These are phyloP conservation scores for Prunella vulgaris DNA, from an alignment of 257 asterid species.

Conservation along the genomic window DNA sequence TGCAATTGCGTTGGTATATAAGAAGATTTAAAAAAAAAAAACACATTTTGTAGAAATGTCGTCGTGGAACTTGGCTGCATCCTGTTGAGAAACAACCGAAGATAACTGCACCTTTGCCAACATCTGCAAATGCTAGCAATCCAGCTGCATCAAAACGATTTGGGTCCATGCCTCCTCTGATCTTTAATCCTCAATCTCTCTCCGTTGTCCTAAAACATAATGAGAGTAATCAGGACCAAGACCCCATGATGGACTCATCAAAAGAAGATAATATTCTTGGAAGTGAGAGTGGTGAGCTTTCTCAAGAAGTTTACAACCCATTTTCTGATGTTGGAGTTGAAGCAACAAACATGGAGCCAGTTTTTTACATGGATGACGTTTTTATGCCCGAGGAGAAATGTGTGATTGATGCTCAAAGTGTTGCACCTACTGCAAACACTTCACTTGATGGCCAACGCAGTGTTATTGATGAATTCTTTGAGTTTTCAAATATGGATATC, in stretches of 20 bases:
- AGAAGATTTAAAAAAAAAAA: too few species aligned
- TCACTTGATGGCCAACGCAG: not conserved
- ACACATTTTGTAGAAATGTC: constrained; percentile 23
- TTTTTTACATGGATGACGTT: not conserved
- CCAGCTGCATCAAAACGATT: not conserved
- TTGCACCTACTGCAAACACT: not conserved
- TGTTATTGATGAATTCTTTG: not conserved
- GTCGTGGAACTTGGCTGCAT: constrained; percentile 20
- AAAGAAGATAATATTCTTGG: not conserved
- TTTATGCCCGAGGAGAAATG: not conserved
- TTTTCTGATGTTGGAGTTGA: not conserved
- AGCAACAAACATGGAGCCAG: not conserved
- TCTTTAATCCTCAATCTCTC: not conserved
- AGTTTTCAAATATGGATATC: constrained; percentile 6
- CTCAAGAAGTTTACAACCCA: not conserved
- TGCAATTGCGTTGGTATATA: too few species aligned
- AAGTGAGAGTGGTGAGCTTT: not conserved
- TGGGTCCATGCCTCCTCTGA: constrained; percentile 6
- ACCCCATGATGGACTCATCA: not conserved
- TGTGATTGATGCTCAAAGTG: not conserved
- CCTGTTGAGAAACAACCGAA: not conserved
- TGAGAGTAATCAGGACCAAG: not conserved
- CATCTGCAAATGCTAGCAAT: not conserved
- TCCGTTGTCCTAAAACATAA: not conserved
- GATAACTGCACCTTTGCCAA: not conserved